A percentile compares a stretch with the other conserved stretches of the same genome.
These are phyloP conservation scores for Brassica incana DNA, from an alignment of 345 rosid species.

Conservation along the genomic window DNA sequence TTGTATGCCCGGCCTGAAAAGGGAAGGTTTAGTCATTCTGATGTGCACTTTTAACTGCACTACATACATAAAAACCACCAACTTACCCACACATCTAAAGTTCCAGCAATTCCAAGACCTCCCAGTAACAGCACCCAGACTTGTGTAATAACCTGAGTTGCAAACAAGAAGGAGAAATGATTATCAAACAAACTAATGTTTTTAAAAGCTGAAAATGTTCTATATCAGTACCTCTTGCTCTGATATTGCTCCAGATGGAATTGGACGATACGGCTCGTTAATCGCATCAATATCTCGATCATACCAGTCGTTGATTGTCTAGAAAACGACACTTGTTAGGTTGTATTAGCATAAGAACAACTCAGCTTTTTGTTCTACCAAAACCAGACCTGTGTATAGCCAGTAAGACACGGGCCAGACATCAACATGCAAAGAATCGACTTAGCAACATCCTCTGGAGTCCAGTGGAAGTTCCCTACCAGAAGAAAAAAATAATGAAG, in stretches of 20 bases:
- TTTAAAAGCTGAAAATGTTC: neutral
- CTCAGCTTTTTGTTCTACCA: neutral
- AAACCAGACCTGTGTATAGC: constrained; percentile 83
- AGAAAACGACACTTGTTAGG: constrained; percentile 30
- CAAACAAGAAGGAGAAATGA: constrained; percentile 4
- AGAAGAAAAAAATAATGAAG: constrained; percentile 23
- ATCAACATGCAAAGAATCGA: constrained; percentile 89
- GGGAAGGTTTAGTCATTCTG: constrained; percentile 8
- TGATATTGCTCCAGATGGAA: constrained; percentile 91
- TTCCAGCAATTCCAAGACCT: constrained; percentile 81
- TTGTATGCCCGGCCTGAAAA: constrained; percentile 83
- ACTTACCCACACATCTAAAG: constrained; percentile 92
- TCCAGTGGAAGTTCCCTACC: constrained; percentile 96
- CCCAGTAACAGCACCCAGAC: constrained; percentile 84
- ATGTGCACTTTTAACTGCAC: neutral
- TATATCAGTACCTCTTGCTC: constrained; percentile 67
- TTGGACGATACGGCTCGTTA: constrained; percentile 97
- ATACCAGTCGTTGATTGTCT: constrained; percentile 96
- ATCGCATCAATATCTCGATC: constrained; percentile 97
- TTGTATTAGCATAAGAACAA: constrained; percentile 2
- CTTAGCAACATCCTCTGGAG: constrained; percentile 83
- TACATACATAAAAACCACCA: constrained; percentile 12
- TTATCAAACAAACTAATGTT: neutral
- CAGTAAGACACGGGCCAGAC: constrained; percentile 98
- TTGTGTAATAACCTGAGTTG: constrained; percentile 80